Conservation (phyloP, 139 green algal species). For the Tetraselmis chui region DNA sequence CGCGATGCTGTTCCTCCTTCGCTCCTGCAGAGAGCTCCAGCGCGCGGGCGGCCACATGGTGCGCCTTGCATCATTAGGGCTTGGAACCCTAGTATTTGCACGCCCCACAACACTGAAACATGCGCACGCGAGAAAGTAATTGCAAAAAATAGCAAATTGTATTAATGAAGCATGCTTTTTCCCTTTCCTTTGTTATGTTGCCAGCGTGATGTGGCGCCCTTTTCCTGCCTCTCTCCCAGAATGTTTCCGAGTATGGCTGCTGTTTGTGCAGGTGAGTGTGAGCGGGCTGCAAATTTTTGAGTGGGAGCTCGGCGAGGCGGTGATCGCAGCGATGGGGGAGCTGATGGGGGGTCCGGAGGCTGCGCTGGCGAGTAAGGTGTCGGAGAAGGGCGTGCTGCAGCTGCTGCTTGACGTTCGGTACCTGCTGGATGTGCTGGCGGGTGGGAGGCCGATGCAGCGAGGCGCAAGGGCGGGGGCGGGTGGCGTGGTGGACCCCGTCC, state of each 20-base stretch:
- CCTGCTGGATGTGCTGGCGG: conserved; percentile 58
- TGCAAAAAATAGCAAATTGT: too few species aligned
- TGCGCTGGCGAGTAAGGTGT: conserved; percentile 26
- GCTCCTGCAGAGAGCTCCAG: conserved; percentile 43
- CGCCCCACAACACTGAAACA: too few species aligned
- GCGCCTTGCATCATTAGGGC: too few species aligned
- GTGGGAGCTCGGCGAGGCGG: conserved; percentile 58
- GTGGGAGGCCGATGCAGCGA: conserved; percentile 29
- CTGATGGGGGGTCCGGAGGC: not conserved
- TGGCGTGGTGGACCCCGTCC: conserved; percentile 9
- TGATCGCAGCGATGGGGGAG: conserved; percentile 14
- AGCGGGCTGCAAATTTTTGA: conserved; percentile 56
- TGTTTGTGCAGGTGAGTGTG: not conserved
- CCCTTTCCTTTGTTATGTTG: too few species aligned
- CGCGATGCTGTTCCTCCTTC: conserved; percentile 45
- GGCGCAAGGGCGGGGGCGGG: conserved; percentile 3
- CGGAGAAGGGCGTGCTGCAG: conserved; percentile 84
- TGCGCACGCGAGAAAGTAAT: too few species aligned
- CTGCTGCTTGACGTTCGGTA: conserved; percentile 84
- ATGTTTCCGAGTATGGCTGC: too few species aligned
- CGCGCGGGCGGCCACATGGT: conserved; percentile 55
- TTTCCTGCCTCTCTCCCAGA: too few species aligned
- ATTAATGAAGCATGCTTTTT: too few species aligned
- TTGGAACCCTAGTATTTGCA: too few species aligned
- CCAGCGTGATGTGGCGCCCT: too few species aligned